phyloP scores from a whole-genome alignment of 305 asterid species.

The Fraxinus albicans region DNA sequence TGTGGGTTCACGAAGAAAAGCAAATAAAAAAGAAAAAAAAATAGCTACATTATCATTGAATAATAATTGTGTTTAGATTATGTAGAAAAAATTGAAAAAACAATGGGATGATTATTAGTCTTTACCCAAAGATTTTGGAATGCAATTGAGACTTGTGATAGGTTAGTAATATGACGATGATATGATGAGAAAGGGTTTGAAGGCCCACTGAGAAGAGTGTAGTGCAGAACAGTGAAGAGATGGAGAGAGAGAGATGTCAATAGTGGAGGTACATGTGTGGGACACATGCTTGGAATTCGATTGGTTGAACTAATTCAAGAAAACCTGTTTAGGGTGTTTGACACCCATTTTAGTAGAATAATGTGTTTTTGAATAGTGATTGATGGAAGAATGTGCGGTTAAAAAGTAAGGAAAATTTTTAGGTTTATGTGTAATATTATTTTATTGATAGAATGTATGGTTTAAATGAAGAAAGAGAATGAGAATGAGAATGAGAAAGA shows the following conservation, averaged over 20 bases:
- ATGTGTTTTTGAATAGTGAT: too few species aligned
- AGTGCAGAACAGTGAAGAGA: conserved; percentile 30
- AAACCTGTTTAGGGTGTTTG: neutral
- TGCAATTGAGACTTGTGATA: conserved; percentile 9
- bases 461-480: too few species aligned
- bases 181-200: conserved; percentile 30
- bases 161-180: neutral
- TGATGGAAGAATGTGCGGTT: too few species aligned
- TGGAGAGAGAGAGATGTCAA: conserved; percentile 33
- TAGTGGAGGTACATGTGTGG: conserved; percentile 37
- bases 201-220: conserved; percentile 52
- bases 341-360: too few species aligned
- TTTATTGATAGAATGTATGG: too few species aligned
- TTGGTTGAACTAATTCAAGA: conserved; percentile 15
- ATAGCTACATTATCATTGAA: neutral
- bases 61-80: neutral
- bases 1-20: conserved; percentile 9
- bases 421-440: too few species aligned
- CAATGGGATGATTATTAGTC: conserved; percentile 14
- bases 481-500: too few species aligned
- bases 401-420: too few species aligned
- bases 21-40: neutral
- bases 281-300: conserved; percentile 39
- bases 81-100: neutral
- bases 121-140: conserved; percentile 26